A percentile compares a stretch with the other conserved stretches of the same genome.
Conservation (phyloP, 129 eudicot genomes). For the Erigeron canadensis region DNA sequence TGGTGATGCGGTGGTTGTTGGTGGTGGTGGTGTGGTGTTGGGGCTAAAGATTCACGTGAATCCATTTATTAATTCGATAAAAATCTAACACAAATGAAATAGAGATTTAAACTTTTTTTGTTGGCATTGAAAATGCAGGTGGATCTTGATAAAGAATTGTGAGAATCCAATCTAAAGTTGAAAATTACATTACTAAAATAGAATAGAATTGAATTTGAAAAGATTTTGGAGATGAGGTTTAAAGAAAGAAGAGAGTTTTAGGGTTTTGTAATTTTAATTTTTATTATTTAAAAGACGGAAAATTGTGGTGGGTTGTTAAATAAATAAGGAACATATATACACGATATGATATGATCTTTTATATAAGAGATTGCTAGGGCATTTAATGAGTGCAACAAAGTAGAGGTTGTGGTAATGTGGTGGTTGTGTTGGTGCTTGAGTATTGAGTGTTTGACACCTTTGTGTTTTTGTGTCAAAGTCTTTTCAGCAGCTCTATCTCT, state of each 20-base stretch:
- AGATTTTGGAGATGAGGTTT: conserved; percentile 24
- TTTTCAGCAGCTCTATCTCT: neutral
- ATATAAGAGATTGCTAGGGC: too few species aligned
- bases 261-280: conserved; percentile 6
- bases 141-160: conserved; percentile 19
- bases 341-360: too few species aligned
- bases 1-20: conserved; percentile 39
- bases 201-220: conserved; percentile 4
- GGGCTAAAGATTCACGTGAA: conserved; percentile 42
- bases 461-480: neutral
- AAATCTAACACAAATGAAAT: neutral
- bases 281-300: too few species aligned
- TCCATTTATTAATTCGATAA: conserved; percentile 36
- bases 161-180: conserved; percentile 17
- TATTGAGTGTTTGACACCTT: conserved; percentile 27
- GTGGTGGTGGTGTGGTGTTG: conserved; percentile 44
- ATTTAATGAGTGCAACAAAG: neutral
- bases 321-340: too few species aligned
- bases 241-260: neutral
- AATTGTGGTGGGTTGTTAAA: too few species aligned
- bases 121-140: conserved; percentile 17
- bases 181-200: conserved; percentile 19
- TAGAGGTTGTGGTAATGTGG: too few species aligned
- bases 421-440: conserved; percentile 11
- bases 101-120: neutral